Evolutionary conservation across 345 rosid genomes (phyloP).

Genomic region (Lenwebbia sp.): DNA sequence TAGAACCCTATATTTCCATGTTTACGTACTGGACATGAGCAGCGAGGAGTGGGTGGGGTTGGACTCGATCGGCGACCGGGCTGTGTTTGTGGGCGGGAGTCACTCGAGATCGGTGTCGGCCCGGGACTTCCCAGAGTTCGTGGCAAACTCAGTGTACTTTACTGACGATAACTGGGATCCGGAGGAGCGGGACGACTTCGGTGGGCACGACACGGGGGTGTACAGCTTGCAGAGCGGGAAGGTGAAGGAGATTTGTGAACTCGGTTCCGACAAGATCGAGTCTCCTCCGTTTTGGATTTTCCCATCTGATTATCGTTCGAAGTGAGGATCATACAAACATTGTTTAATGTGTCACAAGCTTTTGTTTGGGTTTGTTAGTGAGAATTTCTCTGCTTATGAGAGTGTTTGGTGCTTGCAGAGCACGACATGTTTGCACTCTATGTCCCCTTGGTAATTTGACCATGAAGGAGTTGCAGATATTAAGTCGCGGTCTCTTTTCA

Average conservation of each 20-base stretch:
- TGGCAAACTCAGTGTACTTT: background rate
- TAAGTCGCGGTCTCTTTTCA: background rate
- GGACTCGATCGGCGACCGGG: too few species aligned
- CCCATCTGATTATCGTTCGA: background rate
- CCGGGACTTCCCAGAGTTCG: background rate
- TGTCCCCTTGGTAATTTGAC: background rate
- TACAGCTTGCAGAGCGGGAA: background rate
- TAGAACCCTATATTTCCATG: too few species aligned
- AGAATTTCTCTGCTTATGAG: background rate
- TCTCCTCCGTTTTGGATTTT: slow-evolving; percentile 8
- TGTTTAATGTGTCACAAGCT: background rate
- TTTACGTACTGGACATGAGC: too few species aligned
- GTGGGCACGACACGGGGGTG: slow-evolving; percentile 1
- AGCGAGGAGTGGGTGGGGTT: too few species aligned
- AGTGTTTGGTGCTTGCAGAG: background rate
- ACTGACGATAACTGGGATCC: background rate
- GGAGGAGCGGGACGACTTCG: background rate
- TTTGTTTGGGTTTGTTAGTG: background rate
- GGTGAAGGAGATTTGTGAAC: background rate
- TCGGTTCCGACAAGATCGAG: background rate
- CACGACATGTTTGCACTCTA: background rate
- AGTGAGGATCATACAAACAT: too few species aligned
- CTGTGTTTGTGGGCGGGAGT: background rate
- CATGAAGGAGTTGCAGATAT: background rate
- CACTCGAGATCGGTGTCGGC: background rate